Evolutionary conservation across 2,329 filamentous ascomycete genomes (phyloP), one percentile per base, ranked within the genome.

Genomic region (Leptographium flavum): DNA sequence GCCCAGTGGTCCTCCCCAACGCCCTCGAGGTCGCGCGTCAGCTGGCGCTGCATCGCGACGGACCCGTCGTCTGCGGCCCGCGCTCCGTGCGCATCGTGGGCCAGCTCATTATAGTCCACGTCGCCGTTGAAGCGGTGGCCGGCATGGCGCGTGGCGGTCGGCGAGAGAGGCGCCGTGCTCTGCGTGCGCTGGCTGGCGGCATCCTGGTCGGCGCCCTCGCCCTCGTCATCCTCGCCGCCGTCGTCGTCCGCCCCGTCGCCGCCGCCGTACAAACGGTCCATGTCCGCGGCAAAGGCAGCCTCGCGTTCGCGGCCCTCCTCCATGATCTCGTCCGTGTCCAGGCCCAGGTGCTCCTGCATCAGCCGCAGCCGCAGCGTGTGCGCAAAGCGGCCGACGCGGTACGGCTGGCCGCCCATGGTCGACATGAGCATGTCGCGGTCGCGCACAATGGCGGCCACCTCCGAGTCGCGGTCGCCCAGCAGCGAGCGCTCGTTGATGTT

Each of bases 401-500:
- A 98, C 5, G 87, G 85, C 55, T 83, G 71, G 32, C 88, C 88
- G 43, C 76, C 87, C 92, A 98, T 96, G 44, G 76, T 84, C 6
- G 88, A 94, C 70, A 79, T 81, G 47, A 95, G 76, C 77, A 94
- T 87, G 59, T 95, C 87, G 1, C 85, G 90, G 59, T 98, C 92
- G 44, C 90, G 79, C 36, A 98, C 84, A 37, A 96, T 74, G 7
- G 88, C 82, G 5, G 90, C 92, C 50, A 85, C 79, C 63, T 98
- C 92, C 0, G 90, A 95, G 61, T 98, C 92, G 56, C 92, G 78
- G 41, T 77, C 82, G 9, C 92, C 92, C 49, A 95, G 63, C 87
- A 96, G 87, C 7, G 90, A 96, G 39, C 92, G 80, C 62, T 98
- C 92, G 56, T 98, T 98, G 69, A 98, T 96, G 59, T 98, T 98